Percentiles rank a stretch among this genome's conserved stretches.
Evolutionary conservation across 352 stramenopile genomes (phyloP).

Genomic region (Vaucheria bursata): DNA sequence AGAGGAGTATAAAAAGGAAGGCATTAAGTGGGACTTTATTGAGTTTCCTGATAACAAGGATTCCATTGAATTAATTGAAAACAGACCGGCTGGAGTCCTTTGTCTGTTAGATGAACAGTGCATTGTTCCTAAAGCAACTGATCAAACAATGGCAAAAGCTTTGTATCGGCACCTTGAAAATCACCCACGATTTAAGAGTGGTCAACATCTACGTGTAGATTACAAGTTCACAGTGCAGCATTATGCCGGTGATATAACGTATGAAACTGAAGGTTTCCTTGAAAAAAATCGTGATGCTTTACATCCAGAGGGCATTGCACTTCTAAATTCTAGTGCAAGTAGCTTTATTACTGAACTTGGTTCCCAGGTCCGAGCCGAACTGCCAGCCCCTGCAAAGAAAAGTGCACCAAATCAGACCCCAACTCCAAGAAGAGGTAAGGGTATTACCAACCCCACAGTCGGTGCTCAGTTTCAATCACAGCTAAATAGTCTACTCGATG

Average conservation of each 20-base stretch:
- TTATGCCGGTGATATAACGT: constrained; percentile 83
- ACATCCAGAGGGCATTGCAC: constrained; percentile 52
- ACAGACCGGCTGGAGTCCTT: constrained; percentile 40
- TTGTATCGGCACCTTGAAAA: constrained; percentile 38
- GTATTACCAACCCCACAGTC: constrained; percentile 13
- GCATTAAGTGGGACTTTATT: constrained; percentile 94
- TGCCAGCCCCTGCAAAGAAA: background rate
- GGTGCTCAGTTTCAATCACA: constrained; percentile 37
- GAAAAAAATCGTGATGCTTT: constrained; percentile 91
- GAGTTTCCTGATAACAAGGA: constrained; percentile 94
- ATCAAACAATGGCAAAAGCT: constrained; percentile 40
- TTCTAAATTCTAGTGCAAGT: constrained; percentile 38
- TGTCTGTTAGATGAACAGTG: constrained; percentile 51
- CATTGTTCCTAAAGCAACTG: constrained; percentile 43
- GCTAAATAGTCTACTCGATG: constrained; percentile 27
- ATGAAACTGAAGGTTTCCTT: constrained; percentile 81
- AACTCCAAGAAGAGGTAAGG: background rate
- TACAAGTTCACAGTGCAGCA: constrained; percentile 49
- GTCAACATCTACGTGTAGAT: constrained; percentile 35
- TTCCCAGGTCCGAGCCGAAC: background rate
- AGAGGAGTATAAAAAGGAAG: constrained; percentile 93
- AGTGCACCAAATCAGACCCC: background rate
- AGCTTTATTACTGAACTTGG: constrained; percentile 1
- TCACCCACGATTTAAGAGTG: constrained; percentile 33
- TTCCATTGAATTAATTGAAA: constrained; percentile 50